These are phyloP conservation scores for Logfia minima DNA, from an alignment of 129 eudicot species.

Conservation along the genomic window DNA sequence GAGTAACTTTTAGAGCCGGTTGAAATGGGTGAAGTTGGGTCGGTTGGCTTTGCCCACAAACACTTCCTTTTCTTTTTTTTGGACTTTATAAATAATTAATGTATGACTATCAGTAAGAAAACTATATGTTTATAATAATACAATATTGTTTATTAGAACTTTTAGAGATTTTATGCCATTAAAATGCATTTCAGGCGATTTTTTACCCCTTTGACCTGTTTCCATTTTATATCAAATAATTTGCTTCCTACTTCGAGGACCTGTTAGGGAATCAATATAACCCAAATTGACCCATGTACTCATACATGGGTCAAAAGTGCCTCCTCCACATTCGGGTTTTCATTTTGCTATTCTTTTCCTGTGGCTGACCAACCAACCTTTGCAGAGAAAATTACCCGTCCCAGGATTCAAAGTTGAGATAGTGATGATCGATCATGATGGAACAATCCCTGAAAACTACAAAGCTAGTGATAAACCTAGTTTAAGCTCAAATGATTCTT, in stretches of 20 bases:
- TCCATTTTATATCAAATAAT: not conserved
- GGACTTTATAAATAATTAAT: not conserved
- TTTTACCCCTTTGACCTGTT: not conserved
- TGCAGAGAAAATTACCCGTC: slow-evolving; percentile 77
- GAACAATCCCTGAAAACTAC: slow-evolving; percentile 46
- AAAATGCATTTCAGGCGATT: not conserved
- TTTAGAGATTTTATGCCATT: not conserved
- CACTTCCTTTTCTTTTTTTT: not conserved
- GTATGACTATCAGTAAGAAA: not conserved
- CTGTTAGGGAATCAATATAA: not conserved
- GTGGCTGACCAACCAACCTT: not conserved
- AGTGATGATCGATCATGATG: slow-evolving; percentile 85
- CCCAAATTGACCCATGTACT: not conserved
- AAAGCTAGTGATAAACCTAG: slow-evolving; percentile 35
- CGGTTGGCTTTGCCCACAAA: not conserved
- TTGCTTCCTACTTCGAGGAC: not conserved
- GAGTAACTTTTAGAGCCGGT: not conserved
- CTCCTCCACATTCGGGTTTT: not conserved
- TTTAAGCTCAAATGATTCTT: slow-evolving; percentile 33
- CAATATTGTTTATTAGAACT: not conserved
- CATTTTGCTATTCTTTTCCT: not conserved
- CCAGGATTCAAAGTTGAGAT: slow-evolving; percentile 91
- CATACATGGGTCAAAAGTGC: not conserved
- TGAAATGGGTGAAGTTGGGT: not conserved
- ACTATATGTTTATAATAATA: not conserved